Base-by-base conservation (phyloP, 2,329 filamentous ascomycete genomes). In the Claviceps cyperi region DNA sequence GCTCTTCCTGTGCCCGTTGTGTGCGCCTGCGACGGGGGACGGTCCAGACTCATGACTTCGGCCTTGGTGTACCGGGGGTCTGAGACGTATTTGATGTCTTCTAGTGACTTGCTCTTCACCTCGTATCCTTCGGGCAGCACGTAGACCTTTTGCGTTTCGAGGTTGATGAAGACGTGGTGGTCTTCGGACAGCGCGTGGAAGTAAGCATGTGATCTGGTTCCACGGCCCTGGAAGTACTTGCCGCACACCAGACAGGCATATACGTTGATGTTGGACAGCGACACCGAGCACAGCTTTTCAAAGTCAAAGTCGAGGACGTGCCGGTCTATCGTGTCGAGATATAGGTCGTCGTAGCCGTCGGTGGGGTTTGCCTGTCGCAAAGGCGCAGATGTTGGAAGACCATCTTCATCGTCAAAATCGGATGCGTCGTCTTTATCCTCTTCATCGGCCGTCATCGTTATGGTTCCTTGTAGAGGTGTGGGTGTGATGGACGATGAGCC, bases 151-250 rank as follows among this genome's bases (percentile, higher is more conserved):
- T 94, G 88, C 4, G 85, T 89, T 64, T 89, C 83, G 80, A 98
- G 92, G 69, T 97, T 97, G 75, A 98, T 91, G 68, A 88, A 98
- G 51, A 97, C 91, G 73, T 98, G 92, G 68, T 98, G 92, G 54
- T 84, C 86, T 58, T 94, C 84, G 60, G 98, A 91, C 53, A 98
- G 81, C 52, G 91, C 86, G 71, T 98, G 92, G 66, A 95, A 96
- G 69, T 98, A 98, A 59, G 92, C 92, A 67, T 96, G 86, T 48
- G 91, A 96, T 63, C 92, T 94, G 15, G 86, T 85, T 0, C 92
- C 92, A 58, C 92, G 80, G 49, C 92, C 92, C 67, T 96, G 89
- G 66, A 85, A 98, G 72, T 98, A 98, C 66, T 88, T 91, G n/a
- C 92, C 92, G 66, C 92, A 98, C 1, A 97, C 86, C 11, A 98